Base-by-base conservation (phyloP, 345 rosid genomes). In the Clausena lansium region DNA sequence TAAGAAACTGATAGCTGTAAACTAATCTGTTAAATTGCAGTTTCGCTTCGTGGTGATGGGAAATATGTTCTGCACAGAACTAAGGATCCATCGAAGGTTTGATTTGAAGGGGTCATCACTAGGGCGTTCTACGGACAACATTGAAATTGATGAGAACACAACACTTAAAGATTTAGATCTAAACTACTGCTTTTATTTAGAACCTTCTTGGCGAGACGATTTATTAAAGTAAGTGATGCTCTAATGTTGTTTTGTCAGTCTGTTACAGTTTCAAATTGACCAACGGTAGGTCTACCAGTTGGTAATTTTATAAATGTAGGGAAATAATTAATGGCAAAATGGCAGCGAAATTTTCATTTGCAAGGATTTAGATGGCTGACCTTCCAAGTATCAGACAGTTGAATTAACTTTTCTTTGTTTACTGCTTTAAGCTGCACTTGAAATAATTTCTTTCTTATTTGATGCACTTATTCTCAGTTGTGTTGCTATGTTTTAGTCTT, bases 11-110 rank as follows among this genome's bases (percentile, higher is more conserved):
- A 83, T 61, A 45, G 72, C 63, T 60, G 60, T 72, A 64, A 79
- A 64, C 75, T 82, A 62, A 71, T 52, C 67, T 67, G 62, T 84
- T 13, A 70, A 59, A 33, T 81, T 70, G 88, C 95, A 96, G 98
- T 96, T 96, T 80, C 95, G 98, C 41, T 96, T 94, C 80, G 99
- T 96, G 75, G 98, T 96, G 87, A 96, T 96, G 99, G 98, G 99
- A 71, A 96, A 96, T 75, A 91, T 96, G 99, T 94, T 96, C 93
- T 96, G 94, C 89, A 96, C 98, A 68, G 99, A 93, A 84, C 78
- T 96, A 74, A 89, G 97, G 85, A 96, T 96, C 75, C 99, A 96
- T 73, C 83, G 99, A 76, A 89, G 99, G 85, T 96, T 89, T 81
- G 99, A 96, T 86, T 87, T 96, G 84, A 96, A 96, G 85, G 99